Percentiles rank a stretch among this genome's conserved stretches.
Conservation (phyloP, 2,329 filamentous ascomycete species). For the Penicillium concentricum region DNA sequence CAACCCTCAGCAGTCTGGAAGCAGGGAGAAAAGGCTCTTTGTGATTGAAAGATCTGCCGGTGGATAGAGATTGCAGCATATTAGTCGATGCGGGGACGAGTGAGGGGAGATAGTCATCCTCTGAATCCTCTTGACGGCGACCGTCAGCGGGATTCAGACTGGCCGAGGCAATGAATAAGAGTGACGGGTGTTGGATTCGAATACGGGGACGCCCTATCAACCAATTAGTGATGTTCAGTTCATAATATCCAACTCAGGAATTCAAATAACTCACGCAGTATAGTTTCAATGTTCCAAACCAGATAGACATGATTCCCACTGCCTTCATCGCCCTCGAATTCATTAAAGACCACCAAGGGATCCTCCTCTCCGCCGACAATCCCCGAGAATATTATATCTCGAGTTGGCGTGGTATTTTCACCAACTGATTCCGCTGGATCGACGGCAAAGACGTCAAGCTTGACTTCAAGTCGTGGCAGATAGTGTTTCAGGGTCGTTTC, state of each 20-base stretch:
- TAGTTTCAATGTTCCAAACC: slow-evolving; percentile 46
- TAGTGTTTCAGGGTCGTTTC: slow-evolving; percentile 49
- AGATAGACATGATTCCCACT: slow-evolving; percentile 43
- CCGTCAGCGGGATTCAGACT: slow-evolving; percentile 46
- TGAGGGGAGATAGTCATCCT: slow-evolving; percentile 55
- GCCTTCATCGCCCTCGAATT: slow-evolving; percentile 40
- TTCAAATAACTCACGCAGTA: slow-evolving; percentile 36
- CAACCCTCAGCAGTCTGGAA: slow-evolving; percentile 56
- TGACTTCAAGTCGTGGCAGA: slow-evolving; percentile 50
- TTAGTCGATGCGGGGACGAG: slow-evolving; percentile 58
- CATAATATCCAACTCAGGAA: background rate
- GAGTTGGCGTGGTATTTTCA: slow-evolving; percentile 37
- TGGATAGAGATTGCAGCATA: slow-evolving; percentile 55
- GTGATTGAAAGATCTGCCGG: slow-evolving; percentile 48
- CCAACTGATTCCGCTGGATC: slow-evolving; percentile 43
- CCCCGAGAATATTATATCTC: slow-evolving; percentile 46
- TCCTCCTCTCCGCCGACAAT: slow-evolving; percentile 40
- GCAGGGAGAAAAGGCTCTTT: slow-evolving; percentile 57
- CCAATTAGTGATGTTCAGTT: background rate
- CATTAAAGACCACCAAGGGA: slow-evolving; percentile 46
- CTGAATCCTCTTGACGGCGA: slow-evolving; percentile 35
- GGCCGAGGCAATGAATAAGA: slow-evolving; percentile 54
- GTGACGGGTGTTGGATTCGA: slow-evolving; percentile 55
- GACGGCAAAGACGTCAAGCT: slow-evolving; percentile 51
- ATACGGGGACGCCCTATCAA: slow-evolving; percentile 45